These are phyloP conservation scores for Saccharomyces cerevisiae DNA, from an alignment of 805 yeast genomes.

Conservation along the genomic window DNA sequence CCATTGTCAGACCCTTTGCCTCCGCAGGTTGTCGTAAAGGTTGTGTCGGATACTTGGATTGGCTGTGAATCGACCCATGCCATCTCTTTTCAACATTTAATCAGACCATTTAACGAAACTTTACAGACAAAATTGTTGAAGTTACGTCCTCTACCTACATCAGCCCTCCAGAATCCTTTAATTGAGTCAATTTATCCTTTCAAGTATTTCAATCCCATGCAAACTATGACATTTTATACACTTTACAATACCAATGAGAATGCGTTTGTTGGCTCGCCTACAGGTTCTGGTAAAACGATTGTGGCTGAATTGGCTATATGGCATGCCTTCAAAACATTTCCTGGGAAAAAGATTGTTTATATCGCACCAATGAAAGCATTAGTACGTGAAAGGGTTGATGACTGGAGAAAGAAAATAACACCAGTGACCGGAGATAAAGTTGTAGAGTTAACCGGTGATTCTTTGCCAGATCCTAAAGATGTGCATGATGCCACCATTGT, in stretches of 20 bases:
- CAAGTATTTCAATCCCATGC: constrained; percentile 94
- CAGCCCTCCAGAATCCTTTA: constrained; percentile 63
- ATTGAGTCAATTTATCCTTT: constrained; percentile 70
- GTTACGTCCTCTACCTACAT: constrained; percentile 76
- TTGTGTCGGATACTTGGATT: constrained; percentile 80
- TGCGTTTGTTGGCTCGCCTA: constrained; percentile 93
- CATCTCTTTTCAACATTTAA: constrained; percentile 82
- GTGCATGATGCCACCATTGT: constrained; percentile 76
- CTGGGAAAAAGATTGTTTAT: constrained; percentile 79
- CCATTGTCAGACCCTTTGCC: constrained; percentile 88
- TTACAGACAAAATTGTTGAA: constrained; percentile 71
- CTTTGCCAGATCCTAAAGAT: constrained; percentile 79
- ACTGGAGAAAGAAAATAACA: constrained; percentile 67
- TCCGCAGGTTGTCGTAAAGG: constrained; percentile 72
- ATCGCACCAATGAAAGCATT: constrained; percentile 91
- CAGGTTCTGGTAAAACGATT: constrained; percentile 96
- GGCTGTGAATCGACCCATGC: constrained; percentile 73
- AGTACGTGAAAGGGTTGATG: constrained; percentile 94
- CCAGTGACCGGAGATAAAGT: constrained; percentile 89
- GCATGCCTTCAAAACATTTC: constrained; percentile 84
- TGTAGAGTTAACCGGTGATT: constrained; percentile 87
- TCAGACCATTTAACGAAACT: constrained; percentile 82
- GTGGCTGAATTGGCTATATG: constrained; percentile 96
- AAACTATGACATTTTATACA: constrained; percentile 91
- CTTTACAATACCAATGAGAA: constrained; percentile 70